Conservation (phyloP, 2,329 filamentous ascomycete genomes). For the Colletotrichum lentis region DNA sequence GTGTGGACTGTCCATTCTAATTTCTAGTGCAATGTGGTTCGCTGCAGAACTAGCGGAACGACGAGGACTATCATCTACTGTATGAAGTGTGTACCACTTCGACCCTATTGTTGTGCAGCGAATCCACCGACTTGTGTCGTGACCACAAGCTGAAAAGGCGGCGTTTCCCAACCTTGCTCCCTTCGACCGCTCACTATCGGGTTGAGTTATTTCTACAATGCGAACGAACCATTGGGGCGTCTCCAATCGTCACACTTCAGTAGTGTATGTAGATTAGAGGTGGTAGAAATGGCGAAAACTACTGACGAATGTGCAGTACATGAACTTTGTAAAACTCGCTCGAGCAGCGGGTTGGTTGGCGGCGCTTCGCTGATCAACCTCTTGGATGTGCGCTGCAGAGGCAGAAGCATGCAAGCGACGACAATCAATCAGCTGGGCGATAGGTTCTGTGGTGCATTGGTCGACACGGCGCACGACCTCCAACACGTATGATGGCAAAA, state of each 20-base stretch:
- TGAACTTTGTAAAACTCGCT: neutral
- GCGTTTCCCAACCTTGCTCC: no score
- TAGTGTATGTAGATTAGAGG: neutral
- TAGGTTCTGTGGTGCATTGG: constrained; percentile 14
- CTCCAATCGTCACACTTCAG: neutral
- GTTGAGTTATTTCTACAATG: no score
- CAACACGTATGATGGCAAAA: no score
- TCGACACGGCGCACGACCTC: constrained; percentile 21
- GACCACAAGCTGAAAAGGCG: neutral
- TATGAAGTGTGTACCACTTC: neutral
- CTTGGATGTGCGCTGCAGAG: neutral
- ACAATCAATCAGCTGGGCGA: constrained; percentile 18
- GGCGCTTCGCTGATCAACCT: constrained; percentile 15
- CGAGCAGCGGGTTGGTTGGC: constrained; percentile 7
- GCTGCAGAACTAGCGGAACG: constrained; percentile 26
- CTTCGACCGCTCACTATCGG: no score
- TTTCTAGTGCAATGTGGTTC: neutral
- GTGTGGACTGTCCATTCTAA: constrained; percentile 5
- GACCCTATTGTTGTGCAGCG: constrained; percentile 8
- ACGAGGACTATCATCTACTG: neutral
- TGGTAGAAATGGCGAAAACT: constrained; percentile 5
- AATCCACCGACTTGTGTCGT: neutral
- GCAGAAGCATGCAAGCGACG: constrained; percentile 20
- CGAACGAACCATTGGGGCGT: no score
- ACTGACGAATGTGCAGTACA: neutral